A percentile compares a stretch with the other conserved stretches of the same genome.
These are phyloP conservation scores for Aspergillus carlsbadensis DNA, from an alignment of 495 filamentous ascomycete species.

Conservation along the genomic window DNA sequence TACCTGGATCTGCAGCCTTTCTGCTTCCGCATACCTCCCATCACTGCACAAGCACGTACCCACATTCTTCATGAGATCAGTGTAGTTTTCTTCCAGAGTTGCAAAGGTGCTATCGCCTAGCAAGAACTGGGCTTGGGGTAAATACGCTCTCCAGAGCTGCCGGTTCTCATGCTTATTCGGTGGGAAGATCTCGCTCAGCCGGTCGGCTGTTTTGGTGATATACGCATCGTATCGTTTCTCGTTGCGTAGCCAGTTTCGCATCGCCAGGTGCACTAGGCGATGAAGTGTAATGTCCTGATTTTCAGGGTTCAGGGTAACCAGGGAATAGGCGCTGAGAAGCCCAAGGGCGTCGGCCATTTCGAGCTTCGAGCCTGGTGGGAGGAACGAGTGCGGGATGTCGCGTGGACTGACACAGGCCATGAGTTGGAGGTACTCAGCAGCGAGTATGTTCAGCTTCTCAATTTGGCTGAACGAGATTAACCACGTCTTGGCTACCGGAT, in stretches of 20 bases:
- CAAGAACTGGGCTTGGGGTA: not conserved
- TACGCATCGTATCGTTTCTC: not conserved
- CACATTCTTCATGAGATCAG: not conserved
- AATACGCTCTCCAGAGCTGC: not conserved
- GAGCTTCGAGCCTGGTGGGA: conserved; percentile 16
- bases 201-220: not conserved
- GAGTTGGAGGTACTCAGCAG: conserved; percentile 38
- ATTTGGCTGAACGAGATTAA: conserved; percentile 53
- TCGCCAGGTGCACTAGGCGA: conserved; percentile 24
- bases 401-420: conserved; percentile 41
- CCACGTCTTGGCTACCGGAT: conserved; percentile 56
- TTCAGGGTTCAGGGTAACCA: conserved; percentile 13
- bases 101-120: not conserved
- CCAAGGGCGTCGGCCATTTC: conserved; percentile 15
- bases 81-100: not conserved
- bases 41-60: not conserved
- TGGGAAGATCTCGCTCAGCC: not conserved
- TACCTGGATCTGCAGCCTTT: not conserved
- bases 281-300: conserved; percentile 16
- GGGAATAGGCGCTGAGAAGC: conserved; percentile 22
- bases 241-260: conserved; percentile 16
- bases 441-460: conserved; percentile 21
- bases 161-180: not conserved
- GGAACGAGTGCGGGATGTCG: conserved; percentile 29
- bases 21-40: not conserved